Conservation (phyloP, 2,329 filamentous ascomycete genomes). For the Trichoderma sp. region DNA sequence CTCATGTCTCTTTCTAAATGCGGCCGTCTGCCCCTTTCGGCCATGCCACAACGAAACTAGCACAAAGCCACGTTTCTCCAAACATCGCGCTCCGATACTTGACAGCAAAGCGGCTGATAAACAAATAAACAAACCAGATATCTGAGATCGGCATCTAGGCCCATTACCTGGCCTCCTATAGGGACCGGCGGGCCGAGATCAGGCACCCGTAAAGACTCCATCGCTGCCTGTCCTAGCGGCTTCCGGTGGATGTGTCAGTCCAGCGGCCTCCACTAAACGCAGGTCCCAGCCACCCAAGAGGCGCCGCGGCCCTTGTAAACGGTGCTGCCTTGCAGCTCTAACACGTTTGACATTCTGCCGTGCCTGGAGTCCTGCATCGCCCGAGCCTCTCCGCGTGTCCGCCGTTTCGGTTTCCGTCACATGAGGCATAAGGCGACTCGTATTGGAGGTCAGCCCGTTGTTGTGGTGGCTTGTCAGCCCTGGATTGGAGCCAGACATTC, state of each 20-base stretch:
- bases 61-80: constrained; percentile 16
- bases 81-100: not conserved
- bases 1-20: not conserved
- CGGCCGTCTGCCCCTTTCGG: not conserved
- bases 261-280: constrained; percentile 7
- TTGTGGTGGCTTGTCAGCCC: constrained; percentile 14
- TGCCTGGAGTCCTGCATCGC: constrained; percentile 19
- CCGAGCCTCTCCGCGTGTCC: not conserved
- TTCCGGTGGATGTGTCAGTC: not conserved
- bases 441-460: not conserved
- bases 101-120: not conserved
- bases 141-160: not conserved
- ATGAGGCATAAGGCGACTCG: not conserved
- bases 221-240: constrained; percentile 24
- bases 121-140: constrained; percentile 9
- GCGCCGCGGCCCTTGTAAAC: not conserved
- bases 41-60: not conserved
- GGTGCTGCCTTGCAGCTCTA: constrained; percentile 20
- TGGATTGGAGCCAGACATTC: constrained; percentile 7
- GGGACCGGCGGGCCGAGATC: constrained; percentile 3
- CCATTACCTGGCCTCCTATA: not conserved
- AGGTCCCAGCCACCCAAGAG: constrained; percentile 10
- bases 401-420: constrained; percentile 5
- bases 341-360: constrained; percentile 10
- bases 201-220: constrained; percentile 22